phyloP scores from a whole-genome alignment of 176 grass and related monocot genomes.

The Aegilops longissima region DNA sequence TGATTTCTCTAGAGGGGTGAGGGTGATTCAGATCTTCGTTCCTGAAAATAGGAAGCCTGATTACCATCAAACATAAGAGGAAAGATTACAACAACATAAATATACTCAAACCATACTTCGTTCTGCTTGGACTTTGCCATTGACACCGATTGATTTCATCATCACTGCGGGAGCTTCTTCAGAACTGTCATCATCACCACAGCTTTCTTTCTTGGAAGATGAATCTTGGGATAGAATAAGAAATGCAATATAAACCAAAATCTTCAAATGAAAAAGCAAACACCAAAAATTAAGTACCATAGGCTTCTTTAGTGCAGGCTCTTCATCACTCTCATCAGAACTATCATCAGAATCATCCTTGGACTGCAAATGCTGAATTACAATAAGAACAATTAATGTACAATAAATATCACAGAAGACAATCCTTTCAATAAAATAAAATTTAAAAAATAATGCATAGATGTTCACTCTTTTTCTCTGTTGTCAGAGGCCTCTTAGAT shows the following conservation, averaged over 20 bases:
- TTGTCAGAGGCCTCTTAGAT: constrained; percentile 33
- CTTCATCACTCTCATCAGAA: constrained; percentile 51
- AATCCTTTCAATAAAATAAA: constrained; percentile 1
- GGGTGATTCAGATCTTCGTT: no score
- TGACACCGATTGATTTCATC: constrained; percentile 6
- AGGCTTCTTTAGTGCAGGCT: constrained; percentile 57
- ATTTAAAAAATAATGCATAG: constrained; percentile 29
- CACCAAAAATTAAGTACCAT: constrained; percentile 30
- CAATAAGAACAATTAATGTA: background rate
- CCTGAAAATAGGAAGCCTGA: no score
- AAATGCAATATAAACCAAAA: constrained; percentile 12
- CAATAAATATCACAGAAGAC: background rate
- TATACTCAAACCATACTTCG: background rate
- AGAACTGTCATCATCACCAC: constrained; percentile 48
- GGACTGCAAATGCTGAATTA: constrained; percentile 1
- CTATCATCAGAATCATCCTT: constrained; percentile 39
- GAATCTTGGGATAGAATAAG: background rate
- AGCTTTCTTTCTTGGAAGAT: constrained; percentile 44
- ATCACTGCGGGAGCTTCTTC: constrained; percentile 53
- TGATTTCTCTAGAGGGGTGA: no score
- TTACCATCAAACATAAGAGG: background rate
- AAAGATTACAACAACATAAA: background rate
- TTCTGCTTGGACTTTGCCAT: constrained; percentile 9
- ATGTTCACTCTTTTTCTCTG: constrained; percentile 30
- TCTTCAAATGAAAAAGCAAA: background rate